Evolutionary conservation across 2,329 filamentous ascomycete species (phyloP), one percentile per base, ranked within the genome.

Genomic region (Paraconiothyrium brasiliense): DNA sequence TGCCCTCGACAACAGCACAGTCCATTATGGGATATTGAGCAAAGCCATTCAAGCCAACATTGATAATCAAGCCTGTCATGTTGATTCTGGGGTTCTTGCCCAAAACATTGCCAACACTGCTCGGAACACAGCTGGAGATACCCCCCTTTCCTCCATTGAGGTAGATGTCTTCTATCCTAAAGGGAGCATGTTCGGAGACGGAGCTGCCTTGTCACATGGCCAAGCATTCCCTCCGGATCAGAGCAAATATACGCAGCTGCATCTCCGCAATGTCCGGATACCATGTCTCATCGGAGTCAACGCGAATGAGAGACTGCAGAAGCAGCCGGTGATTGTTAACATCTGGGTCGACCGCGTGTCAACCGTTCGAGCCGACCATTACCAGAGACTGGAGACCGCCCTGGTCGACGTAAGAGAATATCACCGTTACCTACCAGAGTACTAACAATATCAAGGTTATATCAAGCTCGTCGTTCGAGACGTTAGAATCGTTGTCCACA

Each of bases 241-340:
- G 20, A 46, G 10, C 10, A 24, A 9, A 20, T 46, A 46, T 22
- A 46, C 2, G 20, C 70, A 75, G 43, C 73, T 91, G 49, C 81
- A 82, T 41, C 74, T 92, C 9, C 83, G 84, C 50, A 83, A 85
- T 22, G 74, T 93, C 54, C 84, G 83, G 41, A 83, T 92, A 10
- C 89, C 90, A 30, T 88, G 87, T 35, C 76, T 94, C 54, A 86
- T 94, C 50, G 91, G 91, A 0, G 86, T 94, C 32, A 93, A 94
- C 70, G 76, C 81, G 24, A 90, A 93, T 69, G 91, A 94, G 82
- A 82, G 91, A 64, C 66, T 79, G 39, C 75, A 75, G 59, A 90
- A 87, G 77, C 91, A 93, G 78, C 84, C 90, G 55, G 84, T 92
- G 1, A 78, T 90, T 16, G 84, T 86, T 10, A 89, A 86, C 59